A percentile compares a stretch with the other conserved stretches of the same genome.
Evolutionary conservation across 192 early-diverging fungal genomes (phyloP).

Genomic region (Polychytrium aggregatum): DNA sequence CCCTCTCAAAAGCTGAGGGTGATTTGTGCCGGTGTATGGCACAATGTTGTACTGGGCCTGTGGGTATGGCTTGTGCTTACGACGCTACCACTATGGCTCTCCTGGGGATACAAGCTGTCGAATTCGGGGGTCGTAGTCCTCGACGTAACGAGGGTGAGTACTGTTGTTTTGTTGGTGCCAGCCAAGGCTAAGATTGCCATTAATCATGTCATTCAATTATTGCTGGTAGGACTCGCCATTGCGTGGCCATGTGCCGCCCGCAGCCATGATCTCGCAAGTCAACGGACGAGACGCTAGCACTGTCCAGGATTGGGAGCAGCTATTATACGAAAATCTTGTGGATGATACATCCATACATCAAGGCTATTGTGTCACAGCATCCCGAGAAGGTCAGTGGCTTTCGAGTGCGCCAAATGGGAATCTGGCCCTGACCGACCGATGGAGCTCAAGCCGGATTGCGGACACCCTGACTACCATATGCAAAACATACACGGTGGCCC

Average conservation of each 20-base stretch:
- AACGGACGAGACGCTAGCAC: slow-evolving; percentile 23
- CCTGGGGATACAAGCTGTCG: slow-evolving; percentile 40
- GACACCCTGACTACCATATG: no score
- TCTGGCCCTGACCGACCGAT: no score
- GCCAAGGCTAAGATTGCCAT: no score
- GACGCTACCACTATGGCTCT: slow-evolving; percentile 28
- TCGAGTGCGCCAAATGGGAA: no score
- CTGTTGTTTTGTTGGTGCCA: no score
- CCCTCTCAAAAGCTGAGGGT: slow-evolving; percentile 42
- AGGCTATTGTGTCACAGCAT: slow-evolving; percentile 37
- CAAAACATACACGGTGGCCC: neutral
- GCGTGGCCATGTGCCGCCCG: slow-evolving; percentile 22
- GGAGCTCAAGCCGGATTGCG: no score
- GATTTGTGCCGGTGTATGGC: slow-evolving; percentile 67
- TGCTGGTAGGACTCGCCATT: slow-evolving; percentile 46
- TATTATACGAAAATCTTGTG: slow-evolving; percentile 16
- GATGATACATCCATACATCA: slow-evolving; percentile 6
- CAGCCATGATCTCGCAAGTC: slow-evolving; percentile 28
- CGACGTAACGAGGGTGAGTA: slow-evolving; percentile 33
- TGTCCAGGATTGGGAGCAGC: slow-evolving; percentile 36
- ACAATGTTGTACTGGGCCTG: slow-evolving; percentile 47
- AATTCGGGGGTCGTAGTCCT: slow-evolving; percentile 50
- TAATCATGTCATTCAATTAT: no score
- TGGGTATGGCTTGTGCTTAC: slow-evolving; percentile 23
- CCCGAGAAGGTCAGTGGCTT: neutral